A percentile compares a stretch with the other conserved stretches of the same genome.
Evolutionary conservation across 805 yeast genomes (phyloP).

Genomic region (Candida boleticola): DNA sequence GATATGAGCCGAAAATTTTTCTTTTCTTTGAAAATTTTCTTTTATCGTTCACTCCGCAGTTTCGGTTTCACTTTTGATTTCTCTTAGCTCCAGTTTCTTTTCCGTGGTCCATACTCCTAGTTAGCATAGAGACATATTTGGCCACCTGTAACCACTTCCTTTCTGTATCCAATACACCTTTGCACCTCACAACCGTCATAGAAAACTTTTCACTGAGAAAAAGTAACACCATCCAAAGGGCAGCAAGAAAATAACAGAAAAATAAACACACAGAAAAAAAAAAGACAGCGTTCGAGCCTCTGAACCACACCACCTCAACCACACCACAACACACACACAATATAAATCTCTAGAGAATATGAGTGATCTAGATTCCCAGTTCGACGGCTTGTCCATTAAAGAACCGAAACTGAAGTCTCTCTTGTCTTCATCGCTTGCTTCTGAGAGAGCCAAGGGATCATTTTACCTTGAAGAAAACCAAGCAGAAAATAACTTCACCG

Average conservation of each 20-base stretch:
- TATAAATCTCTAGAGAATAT: not conserved
- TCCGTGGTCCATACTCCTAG: too few relatives aligned
- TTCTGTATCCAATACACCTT: too few relatives aligned
- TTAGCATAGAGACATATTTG: too few relatives aligned
- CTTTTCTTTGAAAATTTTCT: not conserved
- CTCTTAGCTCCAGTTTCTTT: too few relatives aligned
- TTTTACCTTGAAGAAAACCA: conserved; percentile 2
- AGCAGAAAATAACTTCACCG: conserved; percentile 2
- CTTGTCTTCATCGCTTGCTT: conserved; percentile 15
- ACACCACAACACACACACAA: not conserved
- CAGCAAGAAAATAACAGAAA: too few relatives aligned
- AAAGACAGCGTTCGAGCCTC: too few relatives aligned
- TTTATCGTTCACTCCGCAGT: not conserved
- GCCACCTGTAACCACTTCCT: too few relatives aligned
- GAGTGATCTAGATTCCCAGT: conserved; percentile 6
- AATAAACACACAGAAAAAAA: too few relatives aligned
- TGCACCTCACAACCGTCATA: too few relatives aligned
- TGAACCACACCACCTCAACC: too few relatives aligned
- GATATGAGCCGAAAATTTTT: not conserved
- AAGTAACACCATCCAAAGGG: too few relatives aligned
- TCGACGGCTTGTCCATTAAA: conserved; percentile 10
- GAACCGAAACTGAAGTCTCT: conserved; percentile 11
- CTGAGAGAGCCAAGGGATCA: not conserved
- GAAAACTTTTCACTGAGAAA: too few relatives aligned
- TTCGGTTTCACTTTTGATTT: not conserved